Base-by-base conservation (phyloP, 176 grass and related monocot species). In the Musa schizocarpa region DNA sequence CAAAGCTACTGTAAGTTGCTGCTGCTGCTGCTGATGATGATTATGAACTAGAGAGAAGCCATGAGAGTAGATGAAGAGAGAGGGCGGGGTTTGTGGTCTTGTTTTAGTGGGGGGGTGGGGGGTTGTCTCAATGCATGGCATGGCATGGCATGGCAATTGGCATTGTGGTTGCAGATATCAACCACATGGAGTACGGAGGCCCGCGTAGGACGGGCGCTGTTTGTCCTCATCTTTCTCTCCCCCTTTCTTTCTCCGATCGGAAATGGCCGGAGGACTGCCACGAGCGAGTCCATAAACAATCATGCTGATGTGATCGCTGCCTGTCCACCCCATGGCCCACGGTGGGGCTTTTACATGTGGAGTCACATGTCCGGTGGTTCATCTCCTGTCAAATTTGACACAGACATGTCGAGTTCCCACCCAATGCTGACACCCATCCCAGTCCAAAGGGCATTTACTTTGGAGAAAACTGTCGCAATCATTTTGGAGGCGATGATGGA, bases 221-320 rank as follows among this genome's bases (percentile, higher is more conserved):
- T 19, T 61, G 57, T 19, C 17, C 0, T 61, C 3, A 2, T 7
- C 13, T 21, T 8, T 61, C 17, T 68, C 14, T 43, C 34, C 34
- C 34, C 27, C 27, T 8, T 11, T 14, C 34, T 66, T 14, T 24
- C 21, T 22, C 24, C 27, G 11, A 29, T 67, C 16, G 25, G 64
- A 67, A 34, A 43, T 14, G 24, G 27, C 13, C 43, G 24, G 13
- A 9, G 24, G 14, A 17, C 34, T 43, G 34, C 34, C 25, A 29
- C 17, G 58, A 68, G 13, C 11, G 48, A 70, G 68, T 50, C 17
- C 43, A 70, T 51, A 25, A 70, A 50, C 68, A 51, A 70, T 70
- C 68, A 70, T 50, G 34, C 16, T 70, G 68, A 70, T 70, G 43
- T 70, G 68, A 70, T 70, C 48, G 9, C 50, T 70, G 43, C 34